Evolutionary conservation across 2,329 filamentous ascomycete species (phyloP).

Genomic region (Alternaria conjuncta): DNA sequence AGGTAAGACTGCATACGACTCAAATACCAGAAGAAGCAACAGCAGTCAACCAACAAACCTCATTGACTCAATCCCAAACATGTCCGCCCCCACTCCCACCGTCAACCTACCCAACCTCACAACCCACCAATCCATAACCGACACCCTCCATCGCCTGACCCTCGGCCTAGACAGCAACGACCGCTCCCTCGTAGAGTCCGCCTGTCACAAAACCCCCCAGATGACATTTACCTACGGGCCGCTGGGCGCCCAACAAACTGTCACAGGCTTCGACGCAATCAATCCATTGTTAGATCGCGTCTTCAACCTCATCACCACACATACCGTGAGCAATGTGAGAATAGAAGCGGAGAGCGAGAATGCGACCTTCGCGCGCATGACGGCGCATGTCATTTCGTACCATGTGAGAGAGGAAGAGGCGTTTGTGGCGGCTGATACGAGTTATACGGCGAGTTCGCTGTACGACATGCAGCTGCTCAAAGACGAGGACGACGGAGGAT

Average conservation of each 20-base stretch:
- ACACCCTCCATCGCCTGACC: slow-evolving; percentile 31
- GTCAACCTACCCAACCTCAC: slow-evolving; percentile 8
- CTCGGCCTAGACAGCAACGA: slow-evolving; percentile 33
- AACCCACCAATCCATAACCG: slow-evolving; percentile 29
- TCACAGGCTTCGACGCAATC: slow-evolving; percentile 25
- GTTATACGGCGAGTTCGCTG: slow-evolving; percentile 28
- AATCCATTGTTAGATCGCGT: slow-evolving; percentile 21
- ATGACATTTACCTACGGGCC: slow-evolving; percentile 25
- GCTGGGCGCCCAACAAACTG: background rate
- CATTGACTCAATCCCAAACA: background rate
- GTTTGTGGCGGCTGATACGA: slow-evolving; percentile 20
- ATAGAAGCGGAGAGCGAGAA: slow-evolving; percentile 20
- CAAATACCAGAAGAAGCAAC: background rate
- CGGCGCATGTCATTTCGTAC: slow-evolving; percentile 26
- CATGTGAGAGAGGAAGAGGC: slow-evolving; percentile 30
- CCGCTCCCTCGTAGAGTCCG: slow-evolving; percentile 25
- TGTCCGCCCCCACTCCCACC: background rate
- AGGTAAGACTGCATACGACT: background rate
- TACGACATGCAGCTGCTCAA: slow-evolving; percentile 29
- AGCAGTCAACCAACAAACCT: background rate
- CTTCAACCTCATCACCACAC: slow-evolving; percentile 28
- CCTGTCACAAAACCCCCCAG: slow-evolving; percentile 20
- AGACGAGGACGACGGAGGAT: slow-evolving; percentile 9
- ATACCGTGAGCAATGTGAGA: slow-evolving; percentile 31
- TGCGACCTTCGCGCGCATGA: slow-evolving; percentile 23